Evolutionary conservation across 192 early-diverging fungal genomes (phyloP).

Genomic region (Coemansia pectinata): DNA sequence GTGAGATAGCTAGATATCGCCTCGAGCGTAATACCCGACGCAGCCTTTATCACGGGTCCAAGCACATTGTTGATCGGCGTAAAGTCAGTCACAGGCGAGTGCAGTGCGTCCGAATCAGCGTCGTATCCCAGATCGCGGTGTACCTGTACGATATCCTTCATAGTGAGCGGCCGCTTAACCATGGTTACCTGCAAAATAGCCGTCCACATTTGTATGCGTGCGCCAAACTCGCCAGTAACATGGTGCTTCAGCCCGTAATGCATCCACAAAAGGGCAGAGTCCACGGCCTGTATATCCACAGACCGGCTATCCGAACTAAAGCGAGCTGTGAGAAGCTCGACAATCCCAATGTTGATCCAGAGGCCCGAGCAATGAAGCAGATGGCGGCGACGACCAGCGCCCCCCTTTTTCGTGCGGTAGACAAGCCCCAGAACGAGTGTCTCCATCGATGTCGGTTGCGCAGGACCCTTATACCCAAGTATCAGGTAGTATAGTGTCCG

Average conservation of each 20-base stretch:
- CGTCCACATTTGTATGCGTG: conserved; percentile 38
- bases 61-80: conserved; percentile 22
- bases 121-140: conserved; percentile 12
- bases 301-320: background rate
- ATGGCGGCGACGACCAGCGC: too few species aligned
- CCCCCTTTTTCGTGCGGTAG: background rate
- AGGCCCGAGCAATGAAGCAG: conserved; percentile 6
- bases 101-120: conserved; percentile 1
- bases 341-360: conserved; percentile 29
- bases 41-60: conserved; percentile 2
- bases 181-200: conserved; percentile 17
- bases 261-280: conserved; percentile 24
- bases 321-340: conserved; percentile 16
- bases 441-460: conserved; percentile 11
- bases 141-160: conserved; percentile 19
- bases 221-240: background rate
- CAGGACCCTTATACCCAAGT: conserved; percentile 22
- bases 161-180: conserved; percentile 5
- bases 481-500: conserved; percentile 30
- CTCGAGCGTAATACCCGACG: conserved; percentile 6
- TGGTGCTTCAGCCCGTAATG: conserved; percentile 16
- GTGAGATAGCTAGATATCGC: conserved; percentile 16
- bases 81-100: background rate
- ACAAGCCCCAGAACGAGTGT: background rate
- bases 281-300: background rate